Percentiles rank a stretch among this genome's conserved stretches.
Evolutionary conservation across 495 filamentous ascomycete species (phyloP).

Genomic region (Hypomontagnella submonticulosa): DNA sequence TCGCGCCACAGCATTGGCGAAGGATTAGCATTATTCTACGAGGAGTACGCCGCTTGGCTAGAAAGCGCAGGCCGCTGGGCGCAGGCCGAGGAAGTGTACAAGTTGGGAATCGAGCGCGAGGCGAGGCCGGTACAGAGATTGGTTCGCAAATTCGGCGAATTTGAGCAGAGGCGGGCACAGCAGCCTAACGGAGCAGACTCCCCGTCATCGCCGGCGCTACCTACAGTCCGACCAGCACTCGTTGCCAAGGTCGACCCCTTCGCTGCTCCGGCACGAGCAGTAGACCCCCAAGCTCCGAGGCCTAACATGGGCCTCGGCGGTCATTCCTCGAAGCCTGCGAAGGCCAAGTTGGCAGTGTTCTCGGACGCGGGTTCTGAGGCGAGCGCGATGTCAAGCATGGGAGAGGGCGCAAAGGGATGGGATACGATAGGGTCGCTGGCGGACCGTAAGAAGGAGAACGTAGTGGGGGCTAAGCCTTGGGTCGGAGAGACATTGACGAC

Average conservation of each 20-base stretch:
- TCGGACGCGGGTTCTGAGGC: conserved; percentile 73
- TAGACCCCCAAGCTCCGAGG: conserved; percentile 75
- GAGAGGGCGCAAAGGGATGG: conserved; percentile 77
- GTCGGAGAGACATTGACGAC: conserved; percentile 89
- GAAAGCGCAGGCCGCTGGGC: conserved; percentile 86
- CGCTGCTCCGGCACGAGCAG: conserved; percentile 55
- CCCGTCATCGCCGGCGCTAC: conserved; percentile 86
- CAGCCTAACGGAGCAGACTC: conserved; percentile 67
- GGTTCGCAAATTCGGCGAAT: conserved; percentile 88
- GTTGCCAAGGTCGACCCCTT: conserved; percentile 89
- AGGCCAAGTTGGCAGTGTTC: conserved; percentile 91
- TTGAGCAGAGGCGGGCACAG: conserved; percentile 78
- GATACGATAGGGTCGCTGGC: conserved; percentile 86
- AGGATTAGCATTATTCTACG: conserved; percentile 91
- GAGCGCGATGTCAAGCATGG: conserved; percentile 60
- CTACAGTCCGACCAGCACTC: conserved; percentile 83
- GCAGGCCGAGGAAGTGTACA: conserved; percentile 94
- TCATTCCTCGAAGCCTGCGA: conserved; percentile 66
- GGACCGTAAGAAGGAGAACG: conserved; percentile 94
- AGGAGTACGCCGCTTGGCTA: conserved; percentile 94
- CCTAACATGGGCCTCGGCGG: conserved; percentile 59
- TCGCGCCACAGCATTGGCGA: conserved; percentile 90
- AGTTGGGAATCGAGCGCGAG: conserved; percentile 85
- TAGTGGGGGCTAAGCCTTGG: conserved; percentile 88
- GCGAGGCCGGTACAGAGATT: conserved; percentile 85